Evolutionary conservation across 1,139 yeast species (phyloP), one percentile per base, ranked within the genome.

Genomic region (Hanseniaspora sp.): DNA sequence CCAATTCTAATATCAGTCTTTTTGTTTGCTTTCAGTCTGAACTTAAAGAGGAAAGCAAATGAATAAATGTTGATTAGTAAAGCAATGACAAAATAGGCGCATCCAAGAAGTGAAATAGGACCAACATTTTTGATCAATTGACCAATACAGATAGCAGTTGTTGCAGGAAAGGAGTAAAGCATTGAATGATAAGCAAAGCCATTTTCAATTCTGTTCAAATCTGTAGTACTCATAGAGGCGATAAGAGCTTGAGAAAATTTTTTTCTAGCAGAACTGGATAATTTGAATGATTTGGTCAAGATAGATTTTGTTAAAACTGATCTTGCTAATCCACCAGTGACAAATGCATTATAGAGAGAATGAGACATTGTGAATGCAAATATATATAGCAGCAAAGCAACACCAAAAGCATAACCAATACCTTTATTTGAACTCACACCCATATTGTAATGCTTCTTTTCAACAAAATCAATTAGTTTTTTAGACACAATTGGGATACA

Each of bases 181-280:
- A 79, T 75, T n/a, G 84, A 83, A 57, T 79, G 78, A 67, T 79
- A 80, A 34, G 79, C 78, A 33, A 78, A 67, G 8, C 88, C 86
- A 61, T 83, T 74, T 62, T 84, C 92, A 48, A 86, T 74, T 61
- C 90, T 76, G 44, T 86, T 77, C 55, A 85, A 72, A 62, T 85
- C 95, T 13, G 87, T 77, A 54, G 87, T 83, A 64, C 85, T 74
- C 64, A 83, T 64, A 41, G 81, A 77, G 23, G 88, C 82, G 56
- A 85, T 72, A 57, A 75, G 76, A 40, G 78, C 74, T 13, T 67
- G 63, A 0, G 79, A 72, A 58, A 63, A 76, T 33, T 69, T 67
- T 56, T 72, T 72, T 52, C 65, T 69, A 15, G 74, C 68, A 52
- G 64, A 66, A 3, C 72, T 66, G 56, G 71, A 70, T 29, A 76